Evolutionary conservation across 306 rosid genomes (phyloP).

Genomic region (Vigna trinervia): DNA sequence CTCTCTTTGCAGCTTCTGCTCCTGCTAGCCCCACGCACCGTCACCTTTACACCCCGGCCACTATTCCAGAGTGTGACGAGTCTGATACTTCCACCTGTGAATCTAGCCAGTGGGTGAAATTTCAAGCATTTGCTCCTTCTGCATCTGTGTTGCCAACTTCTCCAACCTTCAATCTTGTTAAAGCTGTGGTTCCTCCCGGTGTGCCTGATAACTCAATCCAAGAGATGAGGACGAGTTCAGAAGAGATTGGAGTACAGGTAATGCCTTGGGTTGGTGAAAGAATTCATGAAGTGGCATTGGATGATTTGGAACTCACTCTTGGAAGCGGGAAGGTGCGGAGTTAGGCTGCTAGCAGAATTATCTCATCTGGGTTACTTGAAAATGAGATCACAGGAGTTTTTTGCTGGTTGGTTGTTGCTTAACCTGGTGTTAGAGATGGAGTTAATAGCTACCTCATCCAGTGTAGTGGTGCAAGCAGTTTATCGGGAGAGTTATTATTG

Average conservation of each 20-base stretch:
- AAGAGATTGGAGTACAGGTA: slow-evolving; percentile 65
- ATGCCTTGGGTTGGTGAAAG: slow-evolving; percentile 93
- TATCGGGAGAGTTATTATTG: slow-evolving; percentile 30
- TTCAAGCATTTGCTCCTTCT: slow-evolving; percentile 63
- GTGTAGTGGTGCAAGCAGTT: slow-evolving; percentile 28
- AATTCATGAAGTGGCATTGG: slow-evolving; percentile 83
- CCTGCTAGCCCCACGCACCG: slow-evolving; percentile 87
- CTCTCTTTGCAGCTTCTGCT: slow-evolving; percentile 82
- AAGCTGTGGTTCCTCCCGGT: slow-evolving; percentile 51
- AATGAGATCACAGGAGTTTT: slow-evolving; percentile 34
- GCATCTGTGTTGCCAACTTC: slow-evolving; percentile 61
- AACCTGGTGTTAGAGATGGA: slow-evolving; percentile 45
- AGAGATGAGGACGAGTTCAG: slow-evolving; percentile 54
- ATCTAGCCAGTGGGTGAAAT: slow-evolving; percentile 75
- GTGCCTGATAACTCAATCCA: slow-evolving; percentile 48
- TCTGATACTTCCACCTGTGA: slow-evolving; percentile 76
- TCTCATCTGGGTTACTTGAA: slow-evolving; percentile 28
- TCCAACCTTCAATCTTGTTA: slow-evolving; percentile 75
- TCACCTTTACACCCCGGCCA: slow-evolving; percentile 64
- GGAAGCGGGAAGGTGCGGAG: slow-evolving; percentile 66
- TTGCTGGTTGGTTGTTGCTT: slow-evolving; percentile 47
- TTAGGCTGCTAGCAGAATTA: slow-evolving; percentile 36
- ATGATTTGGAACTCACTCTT: slow-evolving; percentile 91
- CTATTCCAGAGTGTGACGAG: slow-evolving; percentile 85
- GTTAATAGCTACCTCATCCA: slow-evolving; percentile 10